A percentile compares a stretch with the other conserved stretches of the same genome.
These are phyloP conservation scores for Thalassiosira oceanica DNA, from an alignment of 352 stramenopile species.

Conservation along the genomic window DNA sequence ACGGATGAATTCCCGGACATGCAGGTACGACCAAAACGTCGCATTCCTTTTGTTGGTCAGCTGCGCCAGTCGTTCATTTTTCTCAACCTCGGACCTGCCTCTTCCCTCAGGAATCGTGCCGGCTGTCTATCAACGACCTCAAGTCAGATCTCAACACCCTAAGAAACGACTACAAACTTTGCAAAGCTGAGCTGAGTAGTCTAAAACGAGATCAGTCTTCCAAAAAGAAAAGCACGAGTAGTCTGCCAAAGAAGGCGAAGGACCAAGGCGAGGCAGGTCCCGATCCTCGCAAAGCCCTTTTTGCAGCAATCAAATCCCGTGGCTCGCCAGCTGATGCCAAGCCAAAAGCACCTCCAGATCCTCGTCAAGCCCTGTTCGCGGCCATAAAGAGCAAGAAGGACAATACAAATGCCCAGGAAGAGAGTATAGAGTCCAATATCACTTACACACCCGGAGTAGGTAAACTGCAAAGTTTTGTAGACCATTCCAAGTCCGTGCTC, in stretches of 20 bases:
- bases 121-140: conserved; percentile 68
- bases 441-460: conserved; percentile 38
- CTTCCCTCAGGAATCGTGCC: conserved; percentile 52
- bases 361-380: conserved; percentile 34
- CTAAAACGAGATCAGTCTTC: conserved; percentile 62
- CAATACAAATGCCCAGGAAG: conserved; percentile 20
- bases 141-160: conserved; percentile 56
- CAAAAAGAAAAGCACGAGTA: conserved; percentile 28
- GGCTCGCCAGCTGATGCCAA: conserved; percentile 4
- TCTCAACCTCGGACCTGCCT: not conserved
- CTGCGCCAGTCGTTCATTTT: not conserved
- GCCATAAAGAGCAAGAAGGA: conserved; percentile 44
- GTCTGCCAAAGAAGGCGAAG: conserved; percentile 24
- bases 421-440: conserved; percentile 5
- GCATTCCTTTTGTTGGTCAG: not conserved
- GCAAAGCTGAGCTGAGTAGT: conserved; percentile 58
- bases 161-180: conserved; percentile 49
- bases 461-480: conserved; percentile 41
- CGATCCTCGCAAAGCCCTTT: conserved; percentile 50
- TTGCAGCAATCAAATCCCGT: conserved; percentile 43
- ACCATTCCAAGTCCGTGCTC: conserved; percentile 29
- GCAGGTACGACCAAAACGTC: conserved; percentile 25
- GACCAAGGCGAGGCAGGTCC: conserved; percentile 15
- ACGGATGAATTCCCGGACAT: conserved; percentile 77
- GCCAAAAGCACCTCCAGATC: conserved; percentile 25